Conservation (phyloP, 371 early-diverging fungal genomes). For the Mucor lusitanicus region DNA sequence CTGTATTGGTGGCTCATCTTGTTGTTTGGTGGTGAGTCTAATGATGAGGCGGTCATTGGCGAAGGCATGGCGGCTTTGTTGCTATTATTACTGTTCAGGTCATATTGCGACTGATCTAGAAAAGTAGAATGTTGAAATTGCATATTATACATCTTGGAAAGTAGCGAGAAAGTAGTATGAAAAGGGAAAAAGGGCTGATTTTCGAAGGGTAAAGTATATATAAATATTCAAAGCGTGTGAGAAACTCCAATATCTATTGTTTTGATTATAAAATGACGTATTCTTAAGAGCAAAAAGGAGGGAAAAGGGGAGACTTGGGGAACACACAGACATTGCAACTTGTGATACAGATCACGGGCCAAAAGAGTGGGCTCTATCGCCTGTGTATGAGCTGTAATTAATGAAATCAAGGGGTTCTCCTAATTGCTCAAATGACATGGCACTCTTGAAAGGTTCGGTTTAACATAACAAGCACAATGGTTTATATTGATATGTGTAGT, state of each 20-base stretch:
- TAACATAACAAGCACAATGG: neutral
- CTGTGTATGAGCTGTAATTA: neutral
- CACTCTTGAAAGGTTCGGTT: neutral
- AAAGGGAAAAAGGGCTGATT: neutral
- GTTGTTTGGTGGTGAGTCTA: constrained; percentile 40
- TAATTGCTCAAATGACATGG: neutral
- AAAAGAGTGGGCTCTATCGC: neutral
- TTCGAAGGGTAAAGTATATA: neutral
- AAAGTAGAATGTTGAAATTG: constrained; percentile 29
- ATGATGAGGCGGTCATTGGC: constrained; percentile 37
- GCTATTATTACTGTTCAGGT: constrained; percentile 5
- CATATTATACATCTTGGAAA: constrained; percentile 26
- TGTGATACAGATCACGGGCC: constrained; percentile 1
- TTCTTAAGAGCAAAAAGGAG: neutral
- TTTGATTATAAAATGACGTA: constrained; percentile 13
- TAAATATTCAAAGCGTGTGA: constrained; percentile 2
- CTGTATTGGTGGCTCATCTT: constrained; percentile 8
- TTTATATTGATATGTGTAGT: neutral
- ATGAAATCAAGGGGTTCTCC: neutral
- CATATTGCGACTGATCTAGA: constrained; percentile 13
- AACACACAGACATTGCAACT: constrained; percentile 6
- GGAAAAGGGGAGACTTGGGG: neutral
- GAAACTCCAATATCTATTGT: neutral
- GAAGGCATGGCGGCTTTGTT: constrained; percentile 35
- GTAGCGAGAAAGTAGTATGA: constrained; percentile 1